These are phyloP conservation scores for Melampsora americana DNA, from an alignment of 1,284 basidiomycete genomes.

Conservation along the genomic window DNA sequence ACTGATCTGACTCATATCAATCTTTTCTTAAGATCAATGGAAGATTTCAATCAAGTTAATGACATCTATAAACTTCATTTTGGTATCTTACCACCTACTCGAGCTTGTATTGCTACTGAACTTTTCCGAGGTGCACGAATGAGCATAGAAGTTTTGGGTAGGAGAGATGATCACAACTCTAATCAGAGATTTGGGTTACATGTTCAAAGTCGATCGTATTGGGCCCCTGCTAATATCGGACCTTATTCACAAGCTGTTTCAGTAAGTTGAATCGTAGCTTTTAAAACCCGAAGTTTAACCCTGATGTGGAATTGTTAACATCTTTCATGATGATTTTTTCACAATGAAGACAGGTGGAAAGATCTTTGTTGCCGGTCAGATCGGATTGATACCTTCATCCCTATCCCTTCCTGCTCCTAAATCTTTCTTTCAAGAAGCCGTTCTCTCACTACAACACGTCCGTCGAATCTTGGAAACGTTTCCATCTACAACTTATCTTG, in stretches of 20 bases:
- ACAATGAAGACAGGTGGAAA: conserved; percentile 64
- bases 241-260: conserved; percentile 91
- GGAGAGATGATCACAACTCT: conserved; percentile 50
- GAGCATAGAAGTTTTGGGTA: conserved; percentile 73
- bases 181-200: conserved; percentile 68
- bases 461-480: conserved; percentile 62
- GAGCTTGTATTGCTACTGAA: conserved; percentile 81
- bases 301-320: conserved; percentile 12
- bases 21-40: conserved; percentile 77
- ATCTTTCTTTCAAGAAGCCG: conserved; percentile 65
- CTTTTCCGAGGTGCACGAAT: conserved; percentile 62
- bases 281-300: neutral
- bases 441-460: conserved; percentile 77
- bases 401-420: conserved; percentile 62
- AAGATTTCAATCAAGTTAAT: conserved; percentile 71
- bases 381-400: conserved; percentile 75
- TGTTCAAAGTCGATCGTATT: conserved; percentile 92
- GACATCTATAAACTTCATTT: conserved; percentile 74
- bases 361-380: conserved; percentile 88
- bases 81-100: conserved; percentile 82
- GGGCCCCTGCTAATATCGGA: conserved; percentile 98
- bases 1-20: conserved; percentile 73
- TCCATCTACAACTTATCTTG: conserved; percentile 45
- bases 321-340: conserved; percentile 1
- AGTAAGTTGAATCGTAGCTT: conserved; percentile 58